These are phyloP conservation scores for Scutellaria minor DNA, from an alignment of 257 asterid genomes.

Conservation along the genomic window DNA sequence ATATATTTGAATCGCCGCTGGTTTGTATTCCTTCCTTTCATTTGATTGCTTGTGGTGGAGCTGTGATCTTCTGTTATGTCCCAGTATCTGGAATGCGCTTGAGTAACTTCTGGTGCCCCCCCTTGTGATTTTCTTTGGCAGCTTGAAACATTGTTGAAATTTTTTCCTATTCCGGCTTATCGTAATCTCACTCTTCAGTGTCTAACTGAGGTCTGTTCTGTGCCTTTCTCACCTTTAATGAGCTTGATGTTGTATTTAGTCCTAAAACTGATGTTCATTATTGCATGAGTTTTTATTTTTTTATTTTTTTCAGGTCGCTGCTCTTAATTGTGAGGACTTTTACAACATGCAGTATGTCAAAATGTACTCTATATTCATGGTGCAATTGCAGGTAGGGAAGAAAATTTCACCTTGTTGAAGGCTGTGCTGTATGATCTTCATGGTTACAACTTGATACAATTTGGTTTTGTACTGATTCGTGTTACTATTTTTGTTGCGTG, in stretches of 20 bases:
- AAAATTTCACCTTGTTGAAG: neutral
- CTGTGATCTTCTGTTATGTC: constrained; percentile 19
- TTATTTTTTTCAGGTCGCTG: constrained; percentile 65
- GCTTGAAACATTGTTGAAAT: constrained; percentile 88
- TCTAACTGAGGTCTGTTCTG: constrained; percentile 77
- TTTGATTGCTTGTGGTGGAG: constrained; percentile 28
- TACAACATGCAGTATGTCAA: constrained; percentile 74
- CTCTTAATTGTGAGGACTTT: constrained; percentile 78
- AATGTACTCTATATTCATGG: constrained; percentile 75
- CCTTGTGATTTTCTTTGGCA: constrained; percentile 48
- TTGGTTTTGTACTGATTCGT: constrained; percentile 30
- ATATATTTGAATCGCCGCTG: constrained; percentile 95
- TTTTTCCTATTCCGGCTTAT: constrained; percentile 81
- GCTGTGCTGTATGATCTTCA: constrained; percentile 9
- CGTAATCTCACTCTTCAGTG: constrained; percentile 97
- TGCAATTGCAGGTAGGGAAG: constrained; percentile 80
- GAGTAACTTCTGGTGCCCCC: constrained; percentile 21
- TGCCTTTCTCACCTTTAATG: constrained; percentile 10
- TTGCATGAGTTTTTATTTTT: constrained; percentile 24
- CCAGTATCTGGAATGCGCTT: constrained; percentile 24
- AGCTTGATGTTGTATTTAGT: constrained; percentile 22
- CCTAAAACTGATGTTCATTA: constrained; percentile 3
- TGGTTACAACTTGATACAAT: constrained; percentile 24
- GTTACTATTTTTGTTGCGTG: constrained; percentile 24
- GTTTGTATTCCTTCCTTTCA: constrained; percentile 53